Base-by-base conservation (phyloP, 2,329 filamentous ascomycete species). In the Penicillium sp. region DNA sequence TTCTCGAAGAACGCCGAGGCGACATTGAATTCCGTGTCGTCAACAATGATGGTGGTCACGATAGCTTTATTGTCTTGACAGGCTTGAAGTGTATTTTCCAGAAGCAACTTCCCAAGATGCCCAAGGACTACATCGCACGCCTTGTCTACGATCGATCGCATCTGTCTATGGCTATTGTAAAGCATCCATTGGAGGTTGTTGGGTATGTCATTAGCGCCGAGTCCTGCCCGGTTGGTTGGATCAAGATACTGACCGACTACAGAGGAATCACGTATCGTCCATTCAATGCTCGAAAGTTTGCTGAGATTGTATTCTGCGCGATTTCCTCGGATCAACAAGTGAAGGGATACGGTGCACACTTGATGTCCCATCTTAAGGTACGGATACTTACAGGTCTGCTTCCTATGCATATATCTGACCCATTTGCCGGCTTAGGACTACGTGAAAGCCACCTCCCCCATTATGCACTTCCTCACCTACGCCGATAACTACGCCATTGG, bases 391-490 rank as follows among this genome's bases (percentile, higher is more conserved):
- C 24, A 5, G 37, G 43, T 18, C 16, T 31, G n/a, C 3, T 34
- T 22, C 29, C 18, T 5, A 5, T 47, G 10, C 24, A 37, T 11
- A 24, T 24, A 38, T 22, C 57, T 62, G 48, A 63, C 53, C 24
- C 29, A 6, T 43, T 22, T 52, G 31, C 22, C 58, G 24, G 24
- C 22, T 26, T 24, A 79, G 77, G 86, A 99, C 78, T 99, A 97
- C 68, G 94, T 99, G 73, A 97, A 96, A 74, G 92, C 93, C 7
- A 97, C 93, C 1, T 95, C 90, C 52, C 88, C 92, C 63, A 92
- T 99, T 46, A 97, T 97, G 92, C 92, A 99, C 75, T 99, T 99
- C 74, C 82, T 99, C 2, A 99, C 94, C 1, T 99, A 99, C 69
- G 94, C 94, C 62, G 94, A 99, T 74, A 99, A 99, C 74, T 97